Base-by-base conservation (phyloP, 2,329 filamentous ascomycete genomes). In the Rutstroemia sp. region DNA sequence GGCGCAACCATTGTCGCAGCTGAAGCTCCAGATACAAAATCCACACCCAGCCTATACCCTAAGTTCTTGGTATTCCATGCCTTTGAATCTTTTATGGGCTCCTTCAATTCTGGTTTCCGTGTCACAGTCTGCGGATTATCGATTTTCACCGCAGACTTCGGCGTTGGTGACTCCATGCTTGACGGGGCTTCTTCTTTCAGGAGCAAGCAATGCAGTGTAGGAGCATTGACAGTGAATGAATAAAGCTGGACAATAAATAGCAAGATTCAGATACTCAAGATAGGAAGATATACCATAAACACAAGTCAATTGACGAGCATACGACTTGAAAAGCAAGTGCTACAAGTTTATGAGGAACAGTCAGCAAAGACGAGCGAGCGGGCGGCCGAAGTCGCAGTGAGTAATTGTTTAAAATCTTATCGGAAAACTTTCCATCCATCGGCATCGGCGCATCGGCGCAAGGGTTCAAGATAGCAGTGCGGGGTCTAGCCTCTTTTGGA, bases 1-100 rank as follows among this genome's bases (percentile, higher is more conserved):
- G 92, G 91, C 54, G 91, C 89, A 48, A 96, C 87, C 59, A 94
- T 74, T 6, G 79, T 80, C 2, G 87, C 89, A 10, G 91, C 89
- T 47, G 81, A 79, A 2, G 81, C 78, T 1, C 89, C 91, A 65
- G 86, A 85, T 46, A 80, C 71, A 21, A 81, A 71, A 73, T 96
- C 90, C 16, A 83, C 80, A 45, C 77, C 81, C 12, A 95, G 68
- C 52, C 90, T 80, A 62, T 79, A 70, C 14, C 79, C 80, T 55
- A 95, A 72, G 63, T 88, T 86, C 61, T 82, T 80, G 23, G 88
- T 92, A 70, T 95, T 95, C 87, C 88, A 92, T 71, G 60, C 56
- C 57, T 54, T 58, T 36, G 55, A 25, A 46, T 62, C 64, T 44
- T 38, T 23, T 52, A 58, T 39, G 25, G 61, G 49, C 45, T 64